Conservation (phyloP, 208 protist genomes). For the Crithidia thermophila region DNA sequence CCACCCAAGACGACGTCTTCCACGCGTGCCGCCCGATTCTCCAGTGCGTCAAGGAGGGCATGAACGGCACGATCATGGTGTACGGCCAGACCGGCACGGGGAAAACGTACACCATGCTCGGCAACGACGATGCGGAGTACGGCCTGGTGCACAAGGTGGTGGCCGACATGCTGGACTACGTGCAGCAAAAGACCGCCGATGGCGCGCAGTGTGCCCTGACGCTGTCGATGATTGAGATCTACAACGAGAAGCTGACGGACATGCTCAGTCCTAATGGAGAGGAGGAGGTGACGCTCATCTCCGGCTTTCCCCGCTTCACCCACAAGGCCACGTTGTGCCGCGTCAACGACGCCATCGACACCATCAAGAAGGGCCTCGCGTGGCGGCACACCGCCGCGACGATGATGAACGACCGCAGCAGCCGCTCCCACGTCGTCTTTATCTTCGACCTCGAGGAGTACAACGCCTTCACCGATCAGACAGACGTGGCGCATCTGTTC, state of each 20-base stretch:
- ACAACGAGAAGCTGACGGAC: slow-evolving; percentile 92
- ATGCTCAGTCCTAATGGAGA: slow-evolving; percentile 85
- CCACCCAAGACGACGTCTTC: slow-evolving; percentile 89
- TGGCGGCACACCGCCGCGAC: slow-evolving; percentile 92
- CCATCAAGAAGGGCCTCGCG: slow-evolving; percentile 69
- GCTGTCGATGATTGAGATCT: slow-evolving; percentile 94
- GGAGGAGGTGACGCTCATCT: slow-evolving; percentile 83
- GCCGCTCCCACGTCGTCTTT: slow-evolving; percentile 97
- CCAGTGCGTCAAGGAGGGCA: slow-evolving; percentile 88
- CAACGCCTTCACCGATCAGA: slow-evolving; percentile 86
- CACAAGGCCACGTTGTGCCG: slow-evolving; percentile 69
- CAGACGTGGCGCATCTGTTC: slow-evolving; percentile 94
- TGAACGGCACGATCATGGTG: slow-evolving; percentile 94
- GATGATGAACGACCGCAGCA: slow-evolving; percentile 96
- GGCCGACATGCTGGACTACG: slow-evolving; percentile 90
- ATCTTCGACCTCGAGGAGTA: slow-evolving; percentile 91
- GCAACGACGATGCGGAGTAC: slow-evolving; percentile 47
- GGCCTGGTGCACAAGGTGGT: slow-evolving; percentile 93
- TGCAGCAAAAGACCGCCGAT: slow-evolving; percentile 81
- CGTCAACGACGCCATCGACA: slow-evolving; percentile 74
- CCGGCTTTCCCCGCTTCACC: slow-evolving; percentile 79
- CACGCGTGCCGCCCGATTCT: slow-evolving; percentile 84
- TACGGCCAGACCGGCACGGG: slow-evolving; percentile 96
- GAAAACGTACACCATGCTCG: slow-evolving; percentile 97
- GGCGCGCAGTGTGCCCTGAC: slow-evolving; percentile 87